phyloP scores from a whole-genome alignment of 768 basidiomycete species.

The Antrodiella citrinella region DNA sequence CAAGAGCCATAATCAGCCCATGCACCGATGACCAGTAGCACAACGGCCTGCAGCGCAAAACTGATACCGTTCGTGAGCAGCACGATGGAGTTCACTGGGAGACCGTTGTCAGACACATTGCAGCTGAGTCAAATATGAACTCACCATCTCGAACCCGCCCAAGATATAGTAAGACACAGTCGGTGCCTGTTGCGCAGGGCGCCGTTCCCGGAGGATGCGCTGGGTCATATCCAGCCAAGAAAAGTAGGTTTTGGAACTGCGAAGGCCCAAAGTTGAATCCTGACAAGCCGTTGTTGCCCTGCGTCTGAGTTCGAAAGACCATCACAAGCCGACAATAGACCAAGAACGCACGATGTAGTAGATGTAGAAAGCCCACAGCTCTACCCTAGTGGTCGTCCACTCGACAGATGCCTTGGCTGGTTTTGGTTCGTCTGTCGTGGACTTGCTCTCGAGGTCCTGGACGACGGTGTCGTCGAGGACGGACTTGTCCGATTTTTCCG shows the following conservation, averaged over 20 bases:
- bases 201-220: constrained; percentile 43
- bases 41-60: constrained; percentile 65
- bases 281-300: constrained; percentile 62
- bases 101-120: not conserved
- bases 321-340: too few relatives aligned
- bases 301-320: too few relatives aligned
- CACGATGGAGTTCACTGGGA: constrained; percentile 66
- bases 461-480: not conserved
- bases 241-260: constrained; percentile 68
- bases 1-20: constrained; percentile 81
- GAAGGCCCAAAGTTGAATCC: constrained; percentile 70
- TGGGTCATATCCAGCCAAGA: constrained; percentile 66
- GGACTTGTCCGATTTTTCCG: not conserved
- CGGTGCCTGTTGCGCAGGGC: constrained; percentile 39
- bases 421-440: not conserved
- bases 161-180: constrained; percentile 61
- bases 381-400: constrained; percentile 36
- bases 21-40: constrained; percentile 60
- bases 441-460: too few relatives aligned
- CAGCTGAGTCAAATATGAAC: constrained; percentile 15
- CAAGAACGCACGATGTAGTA: constrained; percentile 24
- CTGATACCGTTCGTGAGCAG: constrained; percentile 74
- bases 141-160: constrained; percentile 52
- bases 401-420: too few relatives aligned
- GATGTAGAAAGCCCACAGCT: constrained; percentile 27